Conservation (phyloP, 768 basidiomycete genomes). For the Auricularia heimuer region DNA sequence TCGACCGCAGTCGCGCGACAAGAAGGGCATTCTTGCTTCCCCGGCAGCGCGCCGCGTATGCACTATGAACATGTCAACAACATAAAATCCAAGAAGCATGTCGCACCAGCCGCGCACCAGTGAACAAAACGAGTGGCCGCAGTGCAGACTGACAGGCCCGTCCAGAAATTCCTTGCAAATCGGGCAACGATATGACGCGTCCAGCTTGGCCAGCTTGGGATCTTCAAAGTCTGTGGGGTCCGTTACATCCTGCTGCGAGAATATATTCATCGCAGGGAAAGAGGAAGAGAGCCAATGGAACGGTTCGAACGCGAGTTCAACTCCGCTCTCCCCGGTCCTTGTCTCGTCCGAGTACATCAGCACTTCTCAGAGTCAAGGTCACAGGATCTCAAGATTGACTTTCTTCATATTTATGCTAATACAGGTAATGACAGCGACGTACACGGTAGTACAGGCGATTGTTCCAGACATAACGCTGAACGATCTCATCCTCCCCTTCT, state of each 20-base stretch:
- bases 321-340: no score
- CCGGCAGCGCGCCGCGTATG: conserved; percentile 47
- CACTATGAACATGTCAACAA: conserved; percentile 38
- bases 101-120: conserved; percentile 37
- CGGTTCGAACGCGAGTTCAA: no score
- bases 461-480: no score
- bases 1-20: conserved; percentile 56
- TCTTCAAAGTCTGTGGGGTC: conserved; percentile 66
- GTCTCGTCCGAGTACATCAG: no score
- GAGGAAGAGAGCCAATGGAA: no score
- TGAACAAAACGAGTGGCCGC: conserved; percentile 81
- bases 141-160: conserved; percentile 60
- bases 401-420: no score
- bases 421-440: no score
- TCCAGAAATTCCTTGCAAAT: conserved; percentile 70
- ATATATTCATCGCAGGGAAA: not conserved
- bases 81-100: not conserved
- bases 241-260: conserved; percentile 19
- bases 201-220: conserved; percentile 42
- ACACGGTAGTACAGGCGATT: no score
- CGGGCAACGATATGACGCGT: conserved; percentile 56
- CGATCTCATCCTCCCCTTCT: no score
- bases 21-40: conserved; percentile 59
- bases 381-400: no score
- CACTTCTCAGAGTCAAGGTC: no score